Evolutionary conservation across 768 basidiomycete species (phyloP).

Genomic region (Mrakia gelida): DNA sequence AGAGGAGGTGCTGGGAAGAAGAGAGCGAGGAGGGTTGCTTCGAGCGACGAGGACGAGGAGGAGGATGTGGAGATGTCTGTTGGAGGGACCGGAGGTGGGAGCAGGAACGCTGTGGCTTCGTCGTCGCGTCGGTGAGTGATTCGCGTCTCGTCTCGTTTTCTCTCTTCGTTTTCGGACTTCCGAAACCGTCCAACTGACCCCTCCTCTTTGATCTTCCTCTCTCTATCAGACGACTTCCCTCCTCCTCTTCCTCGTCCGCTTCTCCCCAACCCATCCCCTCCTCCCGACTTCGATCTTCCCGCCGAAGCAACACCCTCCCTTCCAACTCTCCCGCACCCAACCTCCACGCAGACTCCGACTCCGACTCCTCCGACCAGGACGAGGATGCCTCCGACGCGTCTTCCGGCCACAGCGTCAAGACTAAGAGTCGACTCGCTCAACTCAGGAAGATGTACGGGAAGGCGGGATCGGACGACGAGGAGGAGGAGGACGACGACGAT

Average conservation of each 20-base stretch:
- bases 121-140: background rate
- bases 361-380: background rate
- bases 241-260: background rate
- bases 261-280: background rate
- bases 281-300: background rate
- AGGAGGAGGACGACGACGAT: background rate
- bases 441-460: background rate
- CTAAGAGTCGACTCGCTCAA: background rate
- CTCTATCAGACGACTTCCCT: background rate
- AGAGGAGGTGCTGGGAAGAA: background rate
- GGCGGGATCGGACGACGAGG: background rate
- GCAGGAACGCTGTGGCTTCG: background rate
- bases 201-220: background rate
- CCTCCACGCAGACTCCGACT: background rate
- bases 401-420: background rate
- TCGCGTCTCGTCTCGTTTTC: background rate
- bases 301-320: background rate
- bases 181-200: background rate
- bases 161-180: too few relatives aligned
- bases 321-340: background rate
- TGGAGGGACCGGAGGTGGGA: background rate
- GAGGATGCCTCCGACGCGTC: background rate
- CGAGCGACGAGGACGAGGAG: background rate
- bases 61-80: conserved; percentile 9
- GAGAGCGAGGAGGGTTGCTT: background rate